Evolutionary conservation across 208 protist genomes (phyloP).

Genomic region (Trypanosoma grayi): DNA sequence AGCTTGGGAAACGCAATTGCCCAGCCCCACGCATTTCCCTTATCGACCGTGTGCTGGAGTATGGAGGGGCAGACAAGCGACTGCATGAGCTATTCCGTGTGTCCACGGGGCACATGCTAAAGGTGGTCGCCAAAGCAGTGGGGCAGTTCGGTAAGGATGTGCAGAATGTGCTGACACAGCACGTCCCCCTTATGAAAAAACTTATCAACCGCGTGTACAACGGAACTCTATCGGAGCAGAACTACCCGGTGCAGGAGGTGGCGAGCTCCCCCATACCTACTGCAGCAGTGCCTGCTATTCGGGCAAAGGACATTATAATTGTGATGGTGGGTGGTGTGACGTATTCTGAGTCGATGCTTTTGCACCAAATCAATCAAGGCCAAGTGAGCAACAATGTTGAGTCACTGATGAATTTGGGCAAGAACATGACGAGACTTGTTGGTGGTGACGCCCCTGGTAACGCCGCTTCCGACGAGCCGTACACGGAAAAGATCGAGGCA

Average conservation of each 20-base stretch:
- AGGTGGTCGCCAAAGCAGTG: slow-evolving; percentile 72
- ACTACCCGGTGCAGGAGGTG: slow-evolving; percentile 69
- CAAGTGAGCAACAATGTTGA: slow-evolving; percentile 79
- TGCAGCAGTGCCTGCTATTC: slow-evolving; percentile 46
- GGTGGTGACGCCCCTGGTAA: slow-evolving; percentile 20
- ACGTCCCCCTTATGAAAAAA: slow-evolving; percentile 91
- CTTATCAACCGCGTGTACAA: slow-evolving; percentile 87
- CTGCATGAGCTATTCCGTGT: slow-evolving; percentile 69
- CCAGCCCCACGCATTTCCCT: slow-evolving; percentile 55
- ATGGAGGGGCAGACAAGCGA: slow-evolving; percentile 63
- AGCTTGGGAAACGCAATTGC: slow-evolving; percentile 60
- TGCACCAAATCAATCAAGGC: slow-evolving; percentile 76
- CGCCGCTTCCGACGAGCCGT: slow-evolving; percentile 43
- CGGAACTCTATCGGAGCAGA: slow-evolving; percentile 65
- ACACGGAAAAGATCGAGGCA: slow-evolving; percentile 82
- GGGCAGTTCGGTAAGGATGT: slow-evolving; percentile 88
- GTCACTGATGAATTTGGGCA: slow-evolving; percentile 74
- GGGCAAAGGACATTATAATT: slow-evolving; percentile 82
- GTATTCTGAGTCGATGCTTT: slow-evolving; percentile 73
- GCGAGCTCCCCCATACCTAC: slow-evolving; percentile 49
- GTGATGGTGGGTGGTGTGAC: slow-evolving; percentile 82
- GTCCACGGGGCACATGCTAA: slow-evolving; percentile 75
- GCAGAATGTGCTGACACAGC: slow-evolving; percentile 97
- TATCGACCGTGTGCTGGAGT: slow-evolving; percentile 69
- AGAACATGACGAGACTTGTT: slow-evolving; percentile 53